Percentiles rank a stretch among this genome's conserved stretches.
These are phyloP conservation scores for Psophocarpus tetragonolobus DNA, from an alignment of 306 rosid genomes.

Conservation along the genomic window DNA sequence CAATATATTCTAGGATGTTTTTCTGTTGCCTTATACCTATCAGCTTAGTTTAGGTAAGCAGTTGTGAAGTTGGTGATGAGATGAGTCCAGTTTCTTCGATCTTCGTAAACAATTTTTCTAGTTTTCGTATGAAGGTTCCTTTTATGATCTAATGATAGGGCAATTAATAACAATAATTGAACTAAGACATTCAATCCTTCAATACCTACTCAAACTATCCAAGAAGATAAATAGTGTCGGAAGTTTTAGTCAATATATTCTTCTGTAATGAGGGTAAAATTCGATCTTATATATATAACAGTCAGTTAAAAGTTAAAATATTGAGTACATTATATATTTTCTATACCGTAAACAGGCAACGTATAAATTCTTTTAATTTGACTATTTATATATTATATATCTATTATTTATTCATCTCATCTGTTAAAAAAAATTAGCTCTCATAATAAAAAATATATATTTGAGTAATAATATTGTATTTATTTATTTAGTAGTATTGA, in stretches of 20 bases:
- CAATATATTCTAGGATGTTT: not conserved
- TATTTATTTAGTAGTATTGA: not conserved
- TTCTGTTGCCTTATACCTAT: constrained; percentile 46
- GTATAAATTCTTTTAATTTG: not conserved
- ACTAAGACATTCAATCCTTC: not conserved
- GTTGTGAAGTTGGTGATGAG: constrained; percentile 43
- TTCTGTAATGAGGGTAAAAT: not conserved
- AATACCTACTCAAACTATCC: not conserved
- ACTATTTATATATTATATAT: not conserved
- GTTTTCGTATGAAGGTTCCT: not conserved
- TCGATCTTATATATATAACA: not conserved
- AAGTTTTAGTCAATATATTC: not conserved
- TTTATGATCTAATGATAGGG: not conserved
- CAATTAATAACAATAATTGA: not conserved
- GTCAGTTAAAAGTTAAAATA: not conserved
- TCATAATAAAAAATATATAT: not conserved
- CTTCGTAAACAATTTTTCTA: not conserved
- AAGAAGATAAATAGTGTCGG: not conserved
- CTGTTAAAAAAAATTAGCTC: not conserved
- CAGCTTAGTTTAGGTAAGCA: constrained; percentile 44
- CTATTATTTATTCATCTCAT: not conserved
- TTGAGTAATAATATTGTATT: not conserved
- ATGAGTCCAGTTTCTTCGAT: not conserved
- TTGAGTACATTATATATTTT: not conserved
- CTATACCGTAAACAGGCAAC: not conserved